Evolutionary conservation across 2,329 filamentous ascomycete genomes (phyloP).

Genomic region (Monosporascus sp.): DNA sequence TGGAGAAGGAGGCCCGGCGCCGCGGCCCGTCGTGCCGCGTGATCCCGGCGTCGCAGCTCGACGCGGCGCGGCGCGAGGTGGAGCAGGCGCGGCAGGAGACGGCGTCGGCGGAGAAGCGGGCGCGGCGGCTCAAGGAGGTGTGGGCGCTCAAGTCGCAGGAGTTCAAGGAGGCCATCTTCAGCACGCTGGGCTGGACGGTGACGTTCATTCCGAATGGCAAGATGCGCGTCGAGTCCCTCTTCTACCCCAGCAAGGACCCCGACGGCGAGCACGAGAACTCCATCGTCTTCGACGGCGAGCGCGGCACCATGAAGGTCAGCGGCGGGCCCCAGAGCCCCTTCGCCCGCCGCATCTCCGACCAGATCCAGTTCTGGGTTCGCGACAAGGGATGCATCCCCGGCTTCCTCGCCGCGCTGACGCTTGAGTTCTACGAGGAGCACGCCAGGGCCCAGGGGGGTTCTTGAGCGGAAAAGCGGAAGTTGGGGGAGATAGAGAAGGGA

Average conservation of each 20-base stretch:
- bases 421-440: slow-evolving; percentile 85
- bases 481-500: not conserved
- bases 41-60: slow-evolving; percentile 72
- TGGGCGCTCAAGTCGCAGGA: slow-evolving; percentile 88
- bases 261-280: slow-evolving; percentile 66
- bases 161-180: slow-evolving; percentile 92
- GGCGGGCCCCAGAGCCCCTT: slow-evolving; percentile 85
- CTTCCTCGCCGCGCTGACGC: slow-evolving; percentile 81
- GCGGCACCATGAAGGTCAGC: slow-evolving; percentile 95
- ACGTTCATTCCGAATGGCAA: slow-evolving; percentile 97
- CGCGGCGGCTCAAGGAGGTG: slow-evolving; percentile 82
- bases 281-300: slow-evolving; percentile 85
- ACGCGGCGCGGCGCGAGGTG: slow-evolving; percentile 70
- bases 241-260: slow-evolving; percentile 57
- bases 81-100: slow-evolving; percentile 64
- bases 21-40: slow-evolving; percentile 32
- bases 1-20: slow-evolving; percentile 45
- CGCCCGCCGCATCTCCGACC: slow-evolving; percentile 74
- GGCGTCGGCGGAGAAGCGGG: slow-evolving; percentile 73
- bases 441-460: slow-evolving; percentile 16
- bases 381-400: slow-evolving; percentile 91
- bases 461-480: slow-evolving; percentile 2
- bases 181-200: slow-evolving; percentile 87
- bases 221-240: slow-evolving; percentile 83
- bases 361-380: slow-evolving; percentile 94